Evolutionary conservation across 805 yeast genomes (phyloP).

Genomic region (Saturnispora gosingensis): DNA sequence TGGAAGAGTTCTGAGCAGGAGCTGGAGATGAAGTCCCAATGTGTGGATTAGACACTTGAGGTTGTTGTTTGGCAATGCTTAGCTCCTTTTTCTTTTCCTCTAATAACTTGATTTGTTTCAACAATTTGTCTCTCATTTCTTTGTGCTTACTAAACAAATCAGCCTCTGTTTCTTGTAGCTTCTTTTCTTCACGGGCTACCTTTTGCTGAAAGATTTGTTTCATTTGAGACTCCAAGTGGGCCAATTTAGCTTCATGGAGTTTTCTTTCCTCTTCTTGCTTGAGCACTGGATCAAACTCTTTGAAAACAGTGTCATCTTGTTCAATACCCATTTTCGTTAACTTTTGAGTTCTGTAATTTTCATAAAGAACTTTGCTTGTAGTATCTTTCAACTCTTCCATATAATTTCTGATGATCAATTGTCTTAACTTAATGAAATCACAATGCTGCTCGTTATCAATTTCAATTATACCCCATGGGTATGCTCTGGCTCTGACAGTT

Average conservation of each 20-base stretch:
- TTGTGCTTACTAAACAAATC: constrained; percentile 92
- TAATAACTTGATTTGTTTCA: constrained; percentile 77
- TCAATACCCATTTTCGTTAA: constrained; percentile 73
- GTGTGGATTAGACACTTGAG: constrained; percentile 23
- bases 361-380: constrained; percentile 70
- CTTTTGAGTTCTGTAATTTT: constrained; percentile 81
- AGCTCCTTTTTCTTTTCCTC: constrained; percentile 85
- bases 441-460: constrained; percentile 91
- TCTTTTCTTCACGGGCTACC: constrained; percentile 94
- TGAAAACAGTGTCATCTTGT: constrained; percentile 89
- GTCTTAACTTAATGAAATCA: constrained; percentile 84
- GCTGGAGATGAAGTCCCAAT: constrained; percentile 16
- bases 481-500: constrained; percentile 78
- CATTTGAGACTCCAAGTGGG: constrained; percentile 95
- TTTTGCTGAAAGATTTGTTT: constrained; percentile 92
- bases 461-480: constrained; percentile 97
- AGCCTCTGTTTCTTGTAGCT: constrained; percentile 92
- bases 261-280: constrained; percentile 92
- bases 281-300: constrained; percentile 85
- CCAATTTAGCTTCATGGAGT: constrained; percentile 86
- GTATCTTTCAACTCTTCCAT: constrained; percentile 89
- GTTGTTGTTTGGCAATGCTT: constrained; percentile 46
- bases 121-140: constrained; percentile 92
- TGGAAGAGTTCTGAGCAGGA: constrained; percentile 34
- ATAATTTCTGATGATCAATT: constrained; percentile 78